Evolutionary conservation across 139 green algal species (phyloP).

Genomic region (Coelastrella sp.): DNA sequence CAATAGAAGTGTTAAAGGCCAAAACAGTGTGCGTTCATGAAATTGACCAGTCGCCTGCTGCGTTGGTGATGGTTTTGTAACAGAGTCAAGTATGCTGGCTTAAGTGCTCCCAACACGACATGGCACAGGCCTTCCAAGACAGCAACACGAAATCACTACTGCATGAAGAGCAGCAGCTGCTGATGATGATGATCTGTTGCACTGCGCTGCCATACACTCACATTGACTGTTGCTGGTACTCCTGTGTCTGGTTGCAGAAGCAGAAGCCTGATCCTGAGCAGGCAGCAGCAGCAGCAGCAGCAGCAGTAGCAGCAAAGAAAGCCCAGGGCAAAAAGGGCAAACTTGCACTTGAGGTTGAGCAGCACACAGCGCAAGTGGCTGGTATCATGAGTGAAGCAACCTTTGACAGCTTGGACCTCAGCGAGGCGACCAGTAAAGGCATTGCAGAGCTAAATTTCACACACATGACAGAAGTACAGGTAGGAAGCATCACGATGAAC

Average conservation of each 20-base stretch:
- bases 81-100: no score
- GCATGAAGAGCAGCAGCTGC: background rate
- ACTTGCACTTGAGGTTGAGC: conserved; percentile 31
- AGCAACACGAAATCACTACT: background rate
- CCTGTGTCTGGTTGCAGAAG: background rate
- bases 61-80: background rate
- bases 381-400: conserved; percentile 82
- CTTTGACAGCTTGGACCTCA: conserved; percentile 84
- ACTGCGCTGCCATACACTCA: background rate
- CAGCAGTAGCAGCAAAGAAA: background rate
- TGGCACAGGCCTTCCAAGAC: no score
- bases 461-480: conserved; percentile 78
- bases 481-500: background rate
- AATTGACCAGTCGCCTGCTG: background rate
- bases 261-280: background rate
- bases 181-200: background rate
- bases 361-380: conserved; percentile 50
- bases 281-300: background rate
- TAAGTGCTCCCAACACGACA: no score
- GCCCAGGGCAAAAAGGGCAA: conserved; percentile 22
- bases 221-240: background rate
- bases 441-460: conserved; percentile 85
- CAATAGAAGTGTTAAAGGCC: background rate
- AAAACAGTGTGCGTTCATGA: background rate
- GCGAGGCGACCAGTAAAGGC: conserved; percentile 67